phyloP scores from a whole-genome alignment of 306 rosid species.

The Castanea sativa region DNA sequence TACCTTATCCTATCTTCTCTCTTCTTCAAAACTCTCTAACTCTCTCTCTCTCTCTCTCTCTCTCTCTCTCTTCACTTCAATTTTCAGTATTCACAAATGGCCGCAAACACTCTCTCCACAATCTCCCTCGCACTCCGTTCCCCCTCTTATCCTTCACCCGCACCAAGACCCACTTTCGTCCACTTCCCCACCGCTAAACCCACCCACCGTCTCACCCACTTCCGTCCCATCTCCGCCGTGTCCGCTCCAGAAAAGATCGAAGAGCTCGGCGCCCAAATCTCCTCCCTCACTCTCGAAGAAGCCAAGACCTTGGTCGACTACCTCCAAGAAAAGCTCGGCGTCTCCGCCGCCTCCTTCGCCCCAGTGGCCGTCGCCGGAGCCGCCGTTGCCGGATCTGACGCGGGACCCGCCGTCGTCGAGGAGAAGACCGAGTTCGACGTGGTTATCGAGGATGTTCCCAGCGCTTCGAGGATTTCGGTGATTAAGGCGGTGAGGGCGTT shows the following conservation, averaged over 20 bases:
- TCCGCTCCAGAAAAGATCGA: conserved; percentile 59
- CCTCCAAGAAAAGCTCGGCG: conserved; percentile 94
- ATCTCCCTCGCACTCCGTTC: conserved; percentile 43
- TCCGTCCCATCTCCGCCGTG: conserved; percentile 70
- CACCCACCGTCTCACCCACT: conserved; percentile 43
- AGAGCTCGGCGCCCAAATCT: conserved; percentile 60
- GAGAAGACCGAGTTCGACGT: conserved; percentile 98
- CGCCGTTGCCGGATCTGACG: conserved; percentile 29
- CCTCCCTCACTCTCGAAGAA: conserved; percentile 76
- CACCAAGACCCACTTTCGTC: conserved; percentile 33
- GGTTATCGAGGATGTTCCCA: conserved; percentile 83
- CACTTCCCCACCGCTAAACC: conserved; percentile 37
- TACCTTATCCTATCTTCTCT: conserved; percentile 40
- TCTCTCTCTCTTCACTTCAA: background rate
- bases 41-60: background rate
- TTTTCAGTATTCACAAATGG: conserved; percentile 29
- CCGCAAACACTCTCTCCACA: conserved; percentile 50
- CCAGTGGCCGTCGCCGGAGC: conserved; percentile 61
- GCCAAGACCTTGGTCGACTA: conserved; percentile 75
- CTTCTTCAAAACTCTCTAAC: background rate
- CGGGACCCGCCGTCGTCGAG: conserved; percentile 40
- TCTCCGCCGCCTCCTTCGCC: conserved; percentile 80
- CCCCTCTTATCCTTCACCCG: conserved; percentile 38
- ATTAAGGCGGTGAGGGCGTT: conserved; percentile 78
- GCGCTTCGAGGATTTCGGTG: conserved; percentile 73